Conservation (phyloP, 768 basidiomycete genomes). For the Hericium erinaceus region DNA sequence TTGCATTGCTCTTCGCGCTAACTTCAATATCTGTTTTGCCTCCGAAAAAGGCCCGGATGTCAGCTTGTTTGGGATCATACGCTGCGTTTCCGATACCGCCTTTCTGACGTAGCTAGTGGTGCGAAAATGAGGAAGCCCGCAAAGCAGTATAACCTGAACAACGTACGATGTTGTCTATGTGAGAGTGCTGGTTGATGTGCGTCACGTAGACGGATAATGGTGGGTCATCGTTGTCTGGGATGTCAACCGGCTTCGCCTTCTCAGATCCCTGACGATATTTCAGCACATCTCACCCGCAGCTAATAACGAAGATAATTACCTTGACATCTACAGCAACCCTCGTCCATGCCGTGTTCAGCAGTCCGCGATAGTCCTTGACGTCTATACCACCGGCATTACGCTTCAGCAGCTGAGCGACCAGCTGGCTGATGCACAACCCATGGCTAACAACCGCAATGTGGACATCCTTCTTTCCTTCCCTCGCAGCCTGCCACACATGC, state of each 20-base stretch:
- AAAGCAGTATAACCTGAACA: not conserved
- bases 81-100: constrained; percentile 67
- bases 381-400: constrained; percentile 27
- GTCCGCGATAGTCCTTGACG: constrained; percentile 34
- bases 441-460: constrained; percentile 70
- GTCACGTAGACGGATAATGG: constrained; percentile 36
- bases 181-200: constrained; percentile 46
- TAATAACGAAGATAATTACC: constrained; percentile 22
- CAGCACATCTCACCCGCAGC: not conserved
- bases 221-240: constrained; percentile 20
- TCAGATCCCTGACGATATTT: constrained; percentile 19
- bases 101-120: constrained; percentile 48
- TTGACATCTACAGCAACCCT: constrained; percentile 39
- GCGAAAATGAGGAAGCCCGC: not conserved
- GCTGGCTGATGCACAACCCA: constrained; percentile 51
- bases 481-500: constrained; percentile 37
- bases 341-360: constrained; percentile 67
- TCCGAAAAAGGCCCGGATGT: constrained; percentile 68
- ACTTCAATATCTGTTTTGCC: constrained; percentile 17
- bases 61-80: constrained; percentile 66
- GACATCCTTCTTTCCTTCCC: constrained; percentile 27
- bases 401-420: constrained; percentile 42
- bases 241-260: constrained; percentile 15
- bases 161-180: constrained; percentile 50
- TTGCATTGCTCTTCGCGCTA: constrained; percentile 19